Percentiles rank a stretch among this genome's conserved stretches.
These are phyloP conservation scores for Manihot esculenta DNA, from an alignment of 441 rosid species.

Conservation along the genomic window DNA sequence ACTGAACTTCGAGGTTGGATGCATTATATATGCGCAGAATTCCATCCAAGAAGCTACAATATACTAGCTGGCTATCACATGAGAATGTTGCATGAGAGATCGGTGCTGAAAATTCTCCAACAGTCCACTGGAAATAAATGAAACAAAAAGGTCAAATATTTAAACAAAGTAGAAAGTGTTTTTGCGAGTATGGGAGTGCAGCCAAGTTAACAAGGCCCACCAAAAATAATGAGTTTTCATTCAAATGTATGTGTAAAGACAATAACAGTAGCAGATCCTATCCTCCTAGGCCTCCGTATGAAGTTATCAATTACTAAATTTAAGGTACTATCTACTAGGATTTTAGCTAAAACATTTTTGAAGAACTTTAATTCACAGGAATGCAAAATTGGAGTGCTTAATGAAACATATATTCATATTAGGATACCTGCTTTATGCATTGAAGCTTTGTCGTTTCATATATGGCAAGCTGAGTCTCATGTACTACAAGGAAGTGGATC, in stretches of 20 bases:
- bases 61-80: slow-evolving; percentile 58
- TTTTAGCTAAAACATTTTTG: background rate
- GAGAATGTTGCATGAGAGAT: slow-evolving; percentile 58
- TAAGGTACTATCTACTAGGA: background rate
- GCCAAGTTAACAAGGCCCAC: too few relatives aligned
- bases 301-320: background rate
- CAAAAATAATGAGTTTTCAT: too few relatives aligned
- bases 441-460: slow-evolving; percentile 46
- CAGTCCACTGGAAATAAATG: slow-evolving; percentile 40
- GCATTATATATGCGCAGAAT: slow-evolving; percentile 38
- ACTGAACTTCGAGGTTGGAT: slow-evolving; percentile 36
- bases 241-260: too few relatives aligned
- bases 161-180: background rate
- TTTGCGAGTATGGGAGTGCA: background rate
- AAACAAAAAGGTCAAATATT: background rate
- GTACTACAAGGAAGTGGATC: slow-evolving; percentile 46
- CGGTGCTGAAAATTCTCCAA: slow-evolving; percentile 36
- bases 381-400: background rate
- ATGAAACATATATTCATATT: background rate
- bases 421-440: slow-evolving; percentile 42
- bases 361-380: background rate
- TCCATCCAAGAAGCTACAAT: slow-evolving; percentile 51
- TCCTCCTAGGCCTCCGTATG: too few relatives aligned
- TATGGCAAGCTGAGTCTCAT: slow-evolving; percentile 47
- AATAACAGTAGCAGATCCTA: too few relatives aligned